Base-by-base conservation (phyloP, 1,284 basidiomycete species). In the Mycena sp. region DNA sequence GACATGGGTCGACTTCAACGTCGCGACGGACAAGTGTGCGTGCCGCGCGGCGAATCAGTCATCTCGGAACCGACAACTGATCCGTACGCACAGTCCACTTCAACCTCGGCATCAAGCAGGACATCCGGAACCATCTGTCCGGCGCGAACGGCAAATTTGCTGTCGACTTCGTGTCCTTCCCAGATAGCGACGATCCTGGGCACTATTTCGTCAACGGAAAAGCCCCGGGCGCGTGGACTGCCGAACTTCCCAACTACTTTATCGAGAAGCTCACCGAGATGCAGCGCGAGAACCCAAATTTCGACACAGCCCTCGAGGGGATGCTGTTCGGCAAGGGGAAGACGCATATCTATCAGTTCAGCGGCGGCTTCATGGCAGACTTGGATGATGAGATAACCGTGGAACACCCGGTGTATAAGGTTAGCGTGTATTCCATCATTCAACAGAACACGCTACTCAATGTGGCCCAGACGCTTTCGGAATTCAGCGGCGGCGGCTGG, bases 271-370 rank as follows among this genome's bases (percentile, higher is more conserved):
- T 63, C 26, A 43, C 2, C 19, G 19, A 19, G 14, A 19, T 23
- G 28, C n/a, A 48, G 40, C 16, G 19, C 3, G 50, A 32, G 3
- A 19, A 53, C 12, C 9, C 3, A 9, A 17, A 32, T 14, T 52
- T 64, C 17, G 63, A 60, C 51, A 19, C 21, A 2, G 57, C 26
- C n/a, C 4, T 64, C 12, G 56, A 35, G 16, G 63, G 58, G 16
- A 57, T 64, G 52, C 32, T 64, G 14, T 64, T 64, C 30, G 63
- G 63, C 3, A 49, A 56, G 26, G 53, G 58, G 10, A 51, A 45
- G 12, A 60, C 45, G 0, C 17, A 41, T 28, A 55, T 64, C 40
- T 6, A 45, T n/a, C 10, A 35, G 14, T 54, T 61, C 30, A 2
- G 35, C 1, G 50, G 4, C 19, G 40, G 58, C 19, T 61, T 61